Percentiles rank a stretch among this genome's conserved stretches.
These are phyloP conservation scores for Xylaria grammica DNA, from an alignment of 495 filamentous ascomycete species.

Conservation along the genomic window DNA sequence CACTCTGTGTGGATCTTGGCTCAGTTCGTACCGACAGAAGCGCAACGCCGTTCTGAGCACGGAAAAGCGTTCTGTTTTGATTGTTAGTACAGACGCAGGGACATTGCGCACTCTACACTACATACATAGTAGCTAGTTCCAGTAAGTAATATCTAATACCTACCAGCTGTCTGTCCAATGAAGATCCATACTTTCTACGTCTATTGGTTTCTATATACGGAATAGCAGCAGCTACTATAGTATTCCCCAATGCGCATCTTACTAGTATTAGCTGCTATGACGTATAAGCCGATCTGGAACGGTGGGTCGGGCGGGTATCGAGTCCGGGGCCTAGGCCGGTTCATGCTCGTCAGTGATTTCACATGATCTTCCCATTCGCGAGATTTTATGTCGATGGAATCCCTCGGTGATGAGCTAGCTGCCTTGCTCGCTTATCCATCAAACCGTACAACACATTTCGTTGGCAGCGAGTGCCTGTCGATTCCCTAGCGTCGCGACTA, in stretches of 20 bases:
- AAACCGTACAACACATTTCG: neutral
- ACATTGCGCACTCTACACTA: neutral
- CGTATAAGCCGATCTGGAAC: slow-evolving; percentile 4
- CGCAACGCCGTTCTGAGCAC: no score
- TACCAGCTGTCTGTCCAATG: neutral
- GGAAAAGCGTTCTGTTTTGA: neutral
- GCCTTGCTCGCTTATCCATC: neutral
- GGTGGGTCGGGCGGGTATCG: slow-evolving; percentile 9
- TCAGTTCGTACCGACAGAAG: neutral
- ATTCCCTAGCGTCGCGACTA: slow-evolving; percentile 10
- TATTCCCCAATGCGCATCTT: neutral
- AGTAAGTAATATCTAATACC: no score
- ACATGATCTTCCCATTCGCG: slow-evolving; percentile 9
- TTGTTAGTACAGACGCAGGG: neutral
- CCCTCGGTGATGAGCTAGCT: neutral
- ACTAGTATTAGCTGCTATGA: neutral
- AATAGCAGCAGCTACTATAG: no score
- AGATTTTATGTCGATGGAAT: neutral
- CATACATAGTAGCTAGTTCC: no score
- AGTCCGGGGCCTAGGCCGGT: neutral
- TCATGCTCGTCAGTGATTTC: slow-evolving; percentile 7
- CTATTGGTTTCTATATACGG: neutral
- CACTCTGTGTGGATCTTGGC: neutral
- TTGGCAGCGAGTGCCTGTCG: slow-evolving; percentile 5
- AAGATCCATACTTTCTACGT: neutral